A percentile compares a stretch with the other conserved stretches of the same genome.
Evolutionary conservation across 768 basidiomycete genomes (phyloP).

Genomic region (Saitozyma podzolica): DNA sequence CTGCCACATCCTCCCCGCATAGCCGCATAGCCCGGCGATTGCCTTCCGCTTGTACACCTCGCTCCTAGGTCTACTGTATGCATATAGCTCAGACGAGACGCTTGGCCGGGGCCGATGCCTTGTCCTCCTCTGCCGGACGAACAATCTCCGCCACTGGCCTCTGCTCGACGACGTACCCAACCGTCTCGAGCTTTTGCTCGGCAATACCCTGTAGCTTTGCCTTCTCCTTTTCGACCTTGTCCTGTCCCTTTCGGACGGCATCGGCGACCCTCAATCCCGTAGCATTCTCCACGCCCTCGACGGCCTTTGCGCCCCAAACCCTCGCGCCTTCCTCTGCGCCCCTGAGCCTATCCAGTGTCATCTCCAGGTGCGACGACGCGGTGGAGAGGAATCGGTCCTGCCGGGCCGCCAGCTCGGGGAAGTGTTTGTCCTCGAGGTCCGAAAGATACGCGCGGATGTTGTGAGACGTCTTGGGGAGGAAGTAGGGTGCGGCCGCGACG

Average conservation of each 20-base stretch:
- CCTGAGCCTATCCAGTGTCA: slow-evolving; percentile 59
- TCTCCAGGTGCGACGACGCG: slow-evolving; percentile 27
- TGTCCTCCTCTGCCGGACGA: slow-evolving; percentile 8
- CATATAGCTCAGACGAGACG: no score
- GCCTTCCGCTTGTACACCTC: no score
- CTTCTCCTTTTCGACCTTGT: slow-evolving; percentile 27
- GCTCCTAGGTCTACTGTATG: no score
- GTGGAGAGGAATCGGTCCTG: slow-evolving; percentile 55
- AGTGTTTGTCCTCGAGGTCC: slow-evolving; percentile 68
- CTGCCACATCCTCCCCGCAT: slow-evolving; percentile 54
- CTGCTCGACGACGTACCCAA: slow-evolving; percentile 49
- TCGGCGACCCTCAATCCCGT: slow-evolving; percentile 75
- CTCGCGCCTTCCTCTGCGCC: slow-evolving; percentile 53
- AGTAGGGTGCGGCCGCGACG: slow-evolving; percentile 69
- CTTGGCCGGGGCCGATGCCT: no score
- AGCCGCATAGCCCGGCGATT: not conserved
- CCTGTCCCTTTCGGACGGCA: slow-evolving; percentile 45
- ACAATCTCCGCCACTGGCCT: slow-evolving; percentile 50
- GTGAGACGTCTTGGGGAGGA: slow-evolving; percentile 77
- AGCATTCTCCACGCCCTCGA: slow-evolving; percentile 64
- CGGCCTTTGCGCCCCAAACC: slow-evolving; percentile 55
- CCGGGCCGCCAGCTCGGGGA: slow-evolving; percentile 68
- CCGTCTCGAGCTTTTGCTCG: slow-evolving; percentile 34
- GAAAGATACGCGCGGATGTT: slow-evolving; percentile 70
- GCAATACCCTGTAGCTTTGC: slow-evolving; percentile 26